phyloP scores from a whole-genome alignment of 345 rosid species.

The Odontarrhena argentea region DNA sequence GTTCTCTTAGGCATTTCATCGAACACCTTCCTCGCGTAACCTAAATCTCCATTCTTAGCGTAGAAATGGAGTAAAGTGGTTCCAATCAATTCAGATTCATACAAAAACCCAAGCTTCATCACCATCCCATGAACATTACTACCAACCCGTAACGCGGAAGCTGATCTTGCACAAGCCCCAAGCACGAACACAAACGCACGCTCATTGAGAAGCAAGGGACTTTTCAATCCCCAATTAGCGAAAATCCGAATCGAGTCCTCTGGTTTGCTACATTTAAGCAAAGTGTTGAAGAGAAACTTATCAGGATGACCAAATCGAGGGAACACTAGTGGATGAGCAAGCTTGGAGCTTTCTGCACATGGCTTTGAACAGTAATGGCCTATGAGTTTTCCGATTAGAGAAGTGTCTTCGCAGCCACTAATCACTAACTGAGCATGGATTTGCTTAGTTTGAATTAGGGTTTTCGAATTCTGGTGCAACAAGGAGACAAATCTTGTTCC shows the following conservation, averaged over 20 bases:
- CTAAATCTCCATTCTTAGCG: constrained; percentile 46
- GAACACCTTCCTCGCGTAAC: constrained; percentile 54
- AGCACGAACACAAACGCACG: constrained; percentile 53
- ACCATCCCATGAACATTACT: constrained; percentile 50
- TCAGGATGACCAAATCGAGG: constrained; percentile 42
- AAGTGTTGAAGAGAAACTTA: constrained; percentile 65
- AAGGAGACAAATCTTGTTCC: constrained; percentile 19
- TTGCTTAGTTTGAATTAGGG: constrained; percentile 46
- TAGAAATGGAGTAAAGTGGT: constrained; percentile 66
- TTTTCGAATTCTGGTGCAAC: constrained; percentile 33
- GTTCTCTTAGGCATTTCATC: constrained; percentile 65
- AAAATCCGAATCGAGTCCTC: constrained; percentile 50
- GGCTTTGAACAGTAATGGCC: constrained; percentile 47
- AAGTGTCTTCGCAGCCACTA: constrained; percentile 44
- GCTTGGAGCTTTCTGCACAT: constrained; percentile 43
- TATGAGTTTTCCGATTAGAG: constrained; percentile 49
- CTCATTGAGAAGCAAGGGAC: constrained; percentile 44
- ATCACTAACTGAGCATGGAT: constrained; percentile 58
- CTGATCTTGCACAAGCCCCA: constrained; percentile 67
- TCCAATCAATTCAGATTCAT: constrained; percentile 43
- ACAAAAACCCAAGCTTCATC: constrained; percentile 46
- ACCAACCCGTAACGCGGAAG: constrained; percentile 46
- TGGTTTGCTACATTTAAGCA: constrained; percentile 58
- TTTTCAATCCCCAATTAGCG: constrained; percentile 47
- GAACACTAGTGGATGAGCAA: constrained; percentile 45